Conservation (phyloP, 192 early-diverging fungal species). For the Coemansia sp. region DNA sequence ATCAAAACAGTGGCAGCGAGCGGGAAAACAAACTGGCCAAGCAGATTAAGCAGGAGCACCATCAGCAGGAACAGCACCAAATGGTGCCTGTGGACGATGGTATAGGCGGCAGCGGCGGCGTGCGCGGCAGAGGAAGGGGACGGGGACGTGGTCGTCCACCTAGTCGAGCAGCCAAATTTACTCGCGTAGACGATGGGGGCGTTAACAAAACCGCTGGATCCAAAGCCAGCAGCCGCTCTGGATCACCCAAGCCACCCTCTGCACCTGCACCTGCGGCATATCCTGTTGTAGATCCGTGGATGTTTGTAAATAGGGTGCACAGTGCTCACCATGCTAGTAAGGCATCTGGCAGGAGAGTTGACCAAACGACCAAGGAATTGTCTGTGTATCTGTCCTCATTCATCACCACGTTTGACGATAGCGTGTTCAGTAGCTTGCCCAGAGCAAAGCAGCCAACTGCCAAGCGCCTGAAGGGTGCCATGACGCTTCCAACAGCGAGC, state of each 20-base stretch:
- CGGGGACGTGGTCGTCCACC: too few relatives aligned
- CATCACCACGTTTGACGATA: constrained; percentile 33
- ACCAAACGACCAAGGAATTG: constrained; percentile 1
- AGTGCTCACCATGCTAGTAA: background rate
- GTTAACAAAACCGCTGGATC: background rate
- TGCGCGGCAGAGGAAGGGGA: too few relatives aligned
- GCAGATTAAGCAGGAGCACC: background rate
- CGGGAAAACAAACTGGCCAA: background rate
- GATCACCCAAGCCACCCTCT: background rate
- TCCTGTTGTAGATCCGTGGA: constrained; percentile 6
- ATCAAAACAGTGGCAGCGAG: background rate
- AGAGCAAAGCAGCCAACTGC: background rate
- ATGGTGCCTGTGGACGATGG: too few relatives aligned
- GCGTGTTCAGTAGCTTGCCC: constrained; percentile 16
- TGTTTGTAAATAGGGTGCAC: background rate
- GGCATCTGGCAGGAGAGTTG: background rate
- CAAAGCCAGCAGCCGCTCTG: background rate
- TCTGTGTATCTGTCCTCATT: constrained; percentile 24
- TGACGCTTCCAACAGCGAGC: constrained; percentile 1
- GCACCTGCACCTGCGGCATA: background rate
- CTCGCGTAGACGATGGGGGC: too few relatives aligned
- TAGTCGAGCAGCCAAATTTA: too few relatives aligned
- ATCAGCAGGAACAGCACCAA: background rate
- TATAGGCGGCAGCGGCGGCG: too few relatives aligned
- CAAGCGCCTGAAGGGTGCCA: constrained; percentile 15